phyloP scores from a whole-genome alignment of 768 basidiomycete species.

The Coprinopsis sp. region DNA sequence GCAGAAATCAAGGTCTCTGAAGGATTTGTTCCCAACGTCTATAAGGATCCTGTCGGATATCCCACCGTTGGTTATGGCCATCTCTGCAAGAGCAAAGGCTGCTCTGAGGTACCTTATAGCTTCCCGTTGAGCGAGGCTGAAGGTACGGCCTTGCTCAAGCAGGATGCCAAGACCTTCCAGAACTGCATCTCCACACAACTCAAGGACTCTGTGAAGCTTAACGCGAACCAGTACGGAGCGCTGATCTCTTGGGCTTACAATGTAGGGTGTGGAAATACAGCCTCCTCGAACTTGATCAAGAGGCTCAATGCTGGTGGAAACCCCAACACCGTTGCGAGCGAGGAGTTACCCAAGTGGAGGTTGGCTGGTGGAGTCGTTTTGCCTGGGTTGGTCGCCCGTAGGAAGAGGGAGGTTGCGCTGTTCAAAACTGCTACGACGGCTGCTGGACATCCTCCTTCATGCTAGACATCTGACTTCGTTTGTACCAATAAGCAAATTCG shows the following conservation, averaged over 20 bases:
- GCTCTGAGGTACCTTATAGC: constrained; percentile 27
- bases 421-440: constrained; percentile 27
- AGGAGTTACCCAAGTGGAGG: constrained; percentile 30
- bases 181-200: constrained; percentile 23
- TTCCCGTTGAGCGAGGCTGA: constrained; percentile 29
- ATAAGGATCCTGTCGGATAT: constrained; percentile 30
- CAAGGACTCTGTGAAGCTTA: constrained; percentile 18
- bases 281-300: constrained; percentile 22
- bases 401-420: constrained; percentile 25
- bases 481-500: too few relatives aligned
- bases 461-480: too few relatives aligned
- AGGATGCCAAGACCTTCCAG: constrained; percentile 20
- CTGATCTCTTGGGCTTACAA: constrained; percentile 29
- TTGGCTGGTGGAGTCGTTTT: constrained; percentile 24
- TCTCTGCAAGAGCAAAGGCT: too few relatives aligned
- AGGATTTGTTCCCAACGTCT: constrained; percentile 28
- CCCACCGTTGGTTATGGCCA: too few relatives aligned
- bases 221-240: constrained; percentile 31
- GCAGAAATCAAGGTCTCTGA: constrained; percentile 27
- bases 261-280: constrained; percentile 22
- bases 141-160: constrained; percentile 24
- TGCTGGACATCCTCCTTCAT: constrained; percentile 26
- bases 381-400: constrained; percentile 22
- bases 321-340: constrained; percentile 27
- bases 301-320: constrained; percentile 26